Conservation (phyloP, 768 basidiomycete genomes). For the Trametes sanguinea region DNA sequence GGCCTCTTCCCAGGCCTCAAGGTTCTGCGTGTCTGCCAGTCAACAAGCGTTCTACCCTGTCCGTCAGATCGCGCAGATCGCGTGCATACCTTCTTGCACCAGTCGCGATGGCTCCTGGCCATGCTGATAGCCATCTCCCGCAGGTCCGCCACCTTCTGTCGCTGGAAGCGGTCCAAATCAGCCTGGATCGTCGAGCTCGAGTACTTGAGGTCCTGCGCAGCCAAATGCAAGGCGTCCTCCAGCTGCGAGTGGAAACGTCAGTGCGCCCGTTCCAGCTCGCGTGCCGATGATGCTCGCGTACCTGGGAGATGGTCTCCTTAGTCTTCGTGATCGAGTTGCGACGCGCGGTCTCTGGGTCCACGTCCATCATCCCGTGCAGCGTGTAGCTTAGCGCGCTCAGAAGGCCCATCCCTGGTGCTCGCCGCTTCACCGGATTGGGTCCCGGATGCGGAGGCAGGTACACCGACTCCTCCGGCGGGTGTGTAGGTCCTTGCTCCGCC, state of each 20-base stretch:
- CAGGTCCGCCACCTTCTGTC: slow-evolving; percentile 97
- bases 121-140: slow-evolving; percentile 92
- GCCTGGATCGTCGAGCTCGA: slow-evolving; percentile 96
- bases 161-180: slow-evolving; percentile 96
- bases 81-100: slow-evolving; percentile 84
- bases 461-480: slow-evolving; percentile 39
- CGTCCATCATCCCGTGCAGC: slow-evolving; percentile 97
- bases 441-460: slow-evolving; percentile 81
- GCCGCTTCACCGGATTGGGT: slow-evolving; percentile 62
- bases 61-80: neutral
- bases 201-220: slow-evolving; percentile 94
- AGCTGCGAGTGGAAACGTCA: slow-evolving; percentile 52
- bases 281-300: slow-evolving; percentile 35
- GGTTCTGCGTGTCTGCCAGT: slow-evolving; percentile 58
- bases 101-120: slow-evolving; percentile 89
- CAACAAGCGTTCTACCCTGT: neutral
- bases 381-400: slow-evolving; percentile 92
- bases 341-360: slow-evolving; percentile 94
- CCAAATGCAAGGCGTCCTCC: slow-evolving; percentile 91
- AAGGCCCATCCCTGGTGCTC: slow-evolving; percentile 80
- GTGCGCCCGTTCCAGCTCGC: neutral
- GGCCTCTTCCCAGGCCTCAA: slow-evolving; percentile 97
- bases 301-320: slow-evolving; percentile 92
- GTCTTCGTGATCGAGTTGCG: slow-evolving; percentile 94
- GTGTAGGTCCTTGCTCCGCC: slow-evolving; percentile 27